Evolutionary conservation across 176 grass and related monocot species (phyloP).

Genomic region (Thinopyrum elongatum): DNA sequence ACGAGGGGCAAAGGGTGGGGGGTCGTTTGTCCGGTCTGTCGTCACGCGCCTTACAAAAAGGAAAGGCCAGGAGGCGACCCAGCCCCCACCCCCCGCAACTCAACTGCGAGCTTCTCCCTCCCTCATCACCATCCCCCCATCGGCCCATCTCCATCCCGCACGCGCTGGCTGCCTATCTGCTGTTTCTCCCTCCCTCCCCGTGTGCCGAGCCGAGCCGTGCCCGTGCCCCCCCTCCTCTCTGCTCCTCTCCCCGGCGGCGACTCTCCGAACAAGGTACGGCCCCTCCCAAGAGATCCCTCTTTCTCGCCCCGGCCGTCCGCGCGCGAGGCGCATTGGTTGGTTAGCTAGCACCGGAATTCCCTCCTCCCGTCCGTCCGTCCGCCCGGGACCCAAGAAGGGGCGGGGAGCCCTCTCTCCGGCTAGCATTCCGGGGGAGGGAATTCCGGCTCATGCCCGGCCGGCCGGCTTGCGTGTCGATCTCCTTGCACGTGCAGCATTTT

Average conservation of each 20-base stretch:
- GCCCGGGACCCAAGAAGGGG: neutral
- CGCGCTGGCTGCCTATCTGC: too few species aligned
- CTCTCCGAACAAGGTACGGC: neutral
- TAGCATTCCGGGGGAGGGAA: neutral
- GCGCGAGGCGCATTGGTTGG: neutral
- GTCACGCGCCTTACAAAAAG: slow-evolving; percentile 10
- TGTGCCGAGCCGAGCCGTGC: too few species aligned
- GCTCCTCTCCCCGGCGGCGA: neutral
- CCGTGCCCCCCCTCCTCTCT: too few species aligned
- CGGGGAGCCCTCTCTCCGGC: neutral
- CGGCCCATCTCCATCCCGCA: too few species aligned
- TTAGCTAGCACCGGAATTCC: neutral
- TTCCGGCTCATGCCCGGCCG: too few species aligned
- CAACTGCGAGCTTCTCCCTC: neutral
- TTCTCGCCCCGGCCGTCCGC: too few species aligned
- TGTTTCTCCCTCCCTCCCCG: too few species aligned
- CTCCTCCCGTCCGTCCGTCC: neutral
- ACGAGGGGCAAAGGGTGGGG: neutral
- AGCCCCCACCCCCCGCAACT: too few species aligned
- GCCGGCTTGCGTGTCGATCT: neutral
- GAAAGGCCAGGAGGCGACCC: neutral
- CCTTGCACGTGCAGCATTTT: neutral
- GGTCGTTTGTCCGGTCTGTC: neutral
- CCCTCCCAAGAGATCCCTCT: neutral
- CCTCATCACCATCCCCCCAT: too few species aligned